Evolutionary conservation across 2,329 filamentous ascomycete genomes (phyloP).

Genomic region (Shiraia sp.): DNA sequence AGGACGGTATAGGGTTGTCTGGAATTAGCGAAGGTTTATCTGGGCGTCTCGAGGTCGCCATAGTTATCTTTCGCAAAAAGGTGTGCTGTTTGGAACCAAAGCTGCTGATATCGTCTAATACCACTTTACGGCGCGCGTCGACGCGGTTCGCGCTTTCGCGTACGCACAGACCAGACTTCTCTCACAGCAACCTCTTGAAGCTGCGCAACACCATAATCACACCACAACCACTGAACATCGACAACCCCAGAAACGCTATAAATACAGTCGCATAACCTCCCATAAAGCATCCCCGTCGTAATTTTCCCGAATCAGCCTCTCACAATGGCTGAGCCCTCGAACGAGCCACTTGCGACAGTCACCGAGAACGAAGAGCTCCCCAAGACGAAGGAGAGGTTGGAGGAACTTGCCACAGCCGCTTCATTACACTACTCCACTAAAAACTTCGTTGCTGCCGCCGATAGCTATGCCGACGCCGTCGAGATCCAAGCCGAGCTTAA

Average conservation of each 20-base stretch:
- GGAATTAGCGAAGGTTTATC: conserved; percentile 36
- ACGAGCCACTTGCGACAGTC: conserved; percentile 22
- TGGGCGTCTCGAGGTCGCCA: conserved; percentile 35
- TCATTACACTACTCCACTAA: conserved; percentile 86
- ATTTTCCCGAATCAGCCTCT: neutral
- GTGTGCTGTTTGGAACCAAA: conserved; percentile 1
- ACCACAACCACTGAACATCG: neutral
- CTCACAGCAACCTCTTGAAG: too few relatives aligned
- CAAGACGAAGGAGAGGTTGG: conserved; percentile 65
- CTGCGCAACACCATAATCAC: neutral
- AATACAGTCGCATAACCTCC: conserved; percentile 10
- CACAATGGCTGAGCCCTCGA: conserved; percentile 30
- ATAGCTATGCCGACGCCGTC: conserved; percentile 84
- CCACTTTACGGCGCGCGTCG: conserved; percentile 27
- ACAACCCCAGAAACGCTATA: neutral
- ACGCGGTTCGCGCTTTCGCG: conserved; percentile 20
- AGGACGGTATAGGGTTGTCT: conserved; percentile 73
- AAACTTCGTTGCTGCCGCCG: conserved; percentile 82
- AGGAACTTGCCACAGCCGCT: conserved; percentile 78
- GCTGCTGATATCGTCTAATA: too few relatives aligned
- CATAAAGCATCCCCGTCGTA: neutral
- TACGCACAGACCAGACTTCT: conserved; percentile 12
- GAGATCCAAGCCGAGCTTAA: conserved; percentile 90
- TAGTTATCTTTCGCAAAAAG: conserved; percentile 9
- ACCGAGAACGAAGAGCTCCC: conserved; percentile 31